Percentiles rank a stretch among this genome's conserved stretches.
These are phyloP conservation scores for Pezicula carpinea DNA, from an alignment of 2,329 filamentous ascomycete species.

Conservation along the genomic window DNA sequence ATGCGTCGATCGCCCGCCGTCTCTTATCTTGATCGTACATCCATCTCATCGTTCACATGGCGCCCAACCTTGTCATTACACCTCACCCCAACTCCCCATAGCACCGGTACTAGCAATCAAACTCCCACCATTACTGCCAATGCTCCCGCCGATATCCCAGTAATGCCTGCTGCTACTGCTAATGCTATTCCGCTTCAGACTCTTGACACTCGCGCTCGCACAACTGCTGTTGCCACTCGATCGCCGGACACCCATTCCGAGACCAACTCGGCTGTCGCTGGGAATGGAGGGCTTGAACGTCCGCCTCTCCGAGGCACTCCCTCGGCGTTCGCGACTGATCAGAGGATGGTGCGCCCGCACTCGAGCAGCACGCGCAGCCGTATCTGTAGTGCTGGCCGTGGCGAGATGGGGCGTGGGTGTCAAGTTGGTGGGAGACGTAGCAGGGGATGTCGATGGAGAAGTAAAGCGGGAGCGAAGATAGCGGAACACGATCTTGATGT, in stretches of 20 bases:
- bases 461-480: conserved; percentile 77
- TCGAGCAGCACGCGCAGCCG: conserved; percentile 72
- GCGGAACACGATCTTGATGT: conserved; percentile 86
- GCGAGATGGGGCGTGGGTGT: conserved; percentile 41
- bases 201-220: conserved; percentile 66
- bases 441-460: conserved; percentile 26
- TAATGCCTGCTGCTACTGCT: conserved; percentile 77
- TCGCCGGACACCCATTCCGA: conserved; percentile 42
- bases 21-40: too few relatives aligned
- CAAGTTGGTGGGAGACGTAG: conserved; percentile 33
- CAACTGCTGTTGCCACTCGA: conserved; percentile 58
- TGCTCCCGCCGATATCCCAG: conserved; percentile 81
- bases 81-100: conserved; percentile 77
- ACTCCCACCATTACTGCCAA: conserved; percentile 63
- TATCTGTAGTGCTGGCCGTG: conserved; percentile 53
- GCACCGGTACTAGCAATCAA: conserved; percentile 61
- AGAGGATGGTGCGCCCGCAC: conserved; percentile 88
- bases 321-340: conserved; percentile 45
- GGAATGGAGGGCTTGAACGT: conserved; percentile 51
- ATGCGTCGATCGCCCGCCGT: too few relatives aligned
- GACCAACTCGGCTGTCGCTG: conserved; percentile 37
- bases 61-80: conserved; percentile 33
- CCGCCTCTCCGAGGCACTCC: conserved; percentile 41
- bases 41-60: too few relatives aligned
- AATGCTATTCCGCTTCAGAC: conserved; percentile 48